Base-by-base conservation (phyloP, 768 basidiomycete genomes). In the Phanerochaete sordida region DNA sequence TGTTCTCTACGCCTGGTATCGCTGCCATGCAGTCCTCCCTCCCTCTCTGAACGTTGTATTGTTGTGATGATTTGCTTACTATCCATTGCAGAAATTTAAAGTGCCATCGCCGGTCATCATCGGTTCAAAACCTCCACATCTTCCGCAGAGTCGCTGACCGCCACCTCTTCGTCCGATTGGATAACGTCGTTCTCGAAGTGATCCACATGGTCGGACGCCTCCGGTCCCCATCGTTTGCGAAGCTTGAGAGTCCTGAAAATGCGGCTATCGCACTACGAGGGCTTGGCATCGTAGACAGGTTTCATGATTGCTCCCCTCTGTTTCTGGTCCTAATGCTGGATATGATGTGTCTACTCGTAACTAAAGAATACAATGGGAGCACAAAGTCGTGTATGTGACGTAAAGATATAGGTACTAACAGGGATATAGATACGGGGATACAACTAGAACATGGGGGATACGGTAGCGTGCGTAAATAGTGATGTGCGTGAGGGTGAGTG, bases 21-120 rank as follows among this genome's bases (percentile, higher is more conserved):
- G 24, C 26, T 23, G 23, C 23, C 28, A 26, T 28, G 30, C n/a
- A 31, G 30, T 53, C n/a, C 31, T n/a, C 52, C 27, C 15, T 12
- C 27, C 24, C 3, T 24, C 37, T 23, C 54, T 24, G 13, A 43
- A 43, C 39, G 4, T 16, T 4, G 11, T 11, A 9, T 24, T 37
- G 57, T 49, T 58, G 56, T 57, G 35, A 27, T 35, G 35, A 13
- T 47, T 58, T 47, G 46, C 21, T 47, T 58, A 33, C 15, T 58
- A 58, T 49, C 50, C 50, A 58, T 58, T 47, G 39, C 57, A 58
- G 50, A 58, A 58, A n/a, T n/a, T n/a, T n/a, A n/a, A n/a, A n/a
- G n/a, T n/a, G n/a, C n/a, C n/a, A n/a, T n/a, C n/a, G n/a, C n/a
- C n/a, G n/a, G n/a, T n/a, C n/a, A n/a, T n/a, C n/a, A n/a, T n/a